Evolutionary conservation across 2,329 filamentous ascomycete genomes (phyloP), one percentile per base, ranked within the genome.

Genomic region (Neofusicoccum cordaticola): DNA sequence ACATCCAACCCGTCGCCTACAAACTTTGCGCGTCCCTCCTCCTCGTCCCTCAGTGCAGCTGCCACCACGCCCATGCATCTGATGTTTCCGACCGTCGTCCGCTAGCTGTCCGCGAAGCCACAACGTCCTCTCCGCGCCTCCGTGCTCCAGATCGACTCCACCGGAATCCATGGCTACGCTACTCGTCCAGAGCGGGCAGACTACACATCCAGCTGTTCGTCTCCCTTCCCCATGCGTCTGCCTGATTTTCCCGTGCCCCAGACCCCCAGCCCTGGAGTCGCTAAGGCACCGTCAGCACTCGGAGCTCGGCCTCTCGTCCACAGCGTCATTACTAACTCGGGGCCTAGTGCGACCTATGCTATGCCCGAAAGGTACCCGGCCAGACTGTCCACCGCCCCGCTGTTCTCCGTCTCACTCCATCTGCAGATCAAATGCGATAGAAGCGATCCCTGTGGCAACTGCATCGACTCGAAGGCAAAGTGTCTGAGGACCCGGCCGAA

Each of bases 341-440:
- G 9, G 1, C 27, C 9, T 41, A 64, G 62, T 64, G 62, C 41
- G 62, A 64, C 19, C 35, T 64, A 13, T 64, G 62, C 51, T 64
- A 64, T 15, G 62, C 51, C 42, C 39, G 62, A 41, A 64, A 64
- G 62, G 62, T 64, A 63, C 17, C 47, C 34, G 44, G n/a, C 19
- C 13, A 15, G 12, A 15, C 5, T 12, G 13, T 35, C 11, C 8
- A 7, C 15, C 15, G 17, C 7, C 6, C 44, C 45, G 7, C 17
- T 17, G n/a, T 4, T 34, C 35, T 27, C 13, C 27, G 7, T 64
- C 62, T 57, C n/a, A 64, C 51, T 2, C n/a, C 9, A 34, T 19
- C 17, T 27, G n/a, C 35, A 75, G 73, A 72, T 76, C 34, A 76
- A 74, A 66, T 76, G 74, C 48, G 71, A 76, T 64, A 72, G 74